These are phyloP conservation scores for Mentha longifolia DNA, from an alignment of 257 asterid genomes.

Conservation along the genomic window DNA sequence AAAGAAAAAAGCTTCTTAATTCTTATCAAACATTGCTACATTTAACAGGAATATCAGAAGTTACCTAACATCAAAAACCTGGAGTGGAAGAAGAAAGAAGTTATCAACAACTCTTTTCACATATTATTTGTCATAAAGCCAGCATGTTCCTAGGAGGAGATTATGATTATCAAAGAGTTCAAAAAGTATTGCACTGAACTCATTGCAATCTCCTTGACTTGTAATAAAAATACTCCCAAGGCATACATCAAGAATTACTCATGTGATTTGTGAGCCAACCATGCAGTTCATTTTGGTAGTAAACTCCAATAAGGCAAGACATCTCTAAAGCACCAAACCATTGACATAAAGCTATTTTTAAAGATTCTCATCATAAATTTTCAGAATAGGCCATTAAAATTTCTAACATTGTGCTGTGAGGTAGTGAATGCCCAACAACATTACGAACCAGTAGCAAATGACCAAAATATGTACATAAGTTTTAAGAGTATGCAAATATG, in stretches of 20 bases:
- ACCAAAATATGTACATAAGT: constrained; percentile 15
- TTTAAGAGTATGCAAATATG: background rate
- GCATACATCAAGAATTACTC: background rate
- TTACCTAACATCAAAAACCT: constrained; percentile 18
- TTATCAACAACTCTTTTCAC: constrained; percentile 17
- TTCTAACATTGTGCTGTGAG: background rate
- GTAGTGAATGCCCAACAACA: constrained; percentile 5
- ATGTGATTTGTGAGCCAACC: constrained; percentile 26
- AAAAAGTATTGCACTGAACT: constrained; percentile 14
- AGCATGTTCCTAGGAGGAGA: background rate
- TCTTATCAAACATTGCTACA: background rate
- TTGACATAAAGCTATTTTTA: background rate
- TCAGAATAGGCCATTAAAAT: background rate
- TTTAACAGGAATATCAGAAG: constrained; percentile 22
- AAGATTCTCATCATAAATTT: constrained; percentile 21
- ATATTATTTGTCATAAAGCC: background rate
- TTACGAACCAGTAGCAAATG: constrained; percentile 25
- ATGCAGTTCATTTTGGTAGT: background rate
- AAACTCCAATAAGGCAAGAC: constrained; percentile 16
- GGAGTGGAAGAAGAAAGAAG: background rate
- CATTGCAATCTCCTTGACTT: constrained; percentile 1
- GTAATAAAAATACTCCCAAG: constrained; percentile 3
- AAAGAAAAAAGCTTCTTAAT: background rate
- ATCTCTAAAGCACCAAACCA: constrained; percentile 18
- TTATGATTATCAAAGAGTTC: constrained; percentile 17